phyloP scores from a whole-genome alignment of 345 rosid species.

The Gossypioides kirkii region DNA sequence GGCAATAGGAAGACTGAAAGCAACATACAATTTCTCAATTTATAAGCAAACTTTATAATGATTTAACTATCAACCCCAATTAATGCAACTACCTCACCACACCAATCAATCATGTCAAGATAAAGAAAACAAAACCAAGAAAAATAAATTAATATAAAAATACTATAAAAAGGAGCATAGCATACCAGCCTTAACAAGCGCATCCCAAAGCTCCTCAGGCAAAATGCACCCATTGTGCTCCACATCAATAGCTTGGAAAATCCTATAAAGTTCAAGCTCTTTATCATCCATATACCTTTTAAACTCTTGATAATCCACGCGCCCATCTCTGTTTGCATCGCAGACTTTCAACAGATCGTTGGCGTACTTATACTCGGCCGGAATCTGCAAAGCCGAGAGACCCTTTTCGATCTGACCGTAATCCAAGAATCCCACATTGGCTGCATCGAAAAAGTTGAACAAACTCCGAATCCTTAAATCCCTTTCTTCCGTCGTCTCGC shows the following conservation, averaged over 20 bases:
- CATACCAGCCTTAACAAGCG: slow-evolving; percentile 77
- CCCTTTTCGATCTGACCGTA: slow-evolving; percentile 81
- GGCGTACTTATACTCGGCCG: slow-evolving; percentile 70
- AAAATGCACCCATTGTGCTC: slow-evolving; percentile 81
- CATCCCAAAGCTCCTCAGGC: slow-evolving; percentile 77
- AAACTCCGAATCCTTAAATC: slow-evolving; percentile 57
- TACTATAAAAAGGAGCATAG: slow-evolving; percentile 17
- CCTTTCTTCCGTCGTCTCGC: slow-evolving; percentile 82
- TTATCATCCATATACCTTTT: slow-evolving; percentile 82
- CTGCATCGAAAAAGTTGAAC: slow-evolving; percentile 66
- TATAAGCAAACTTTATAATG: not conserved
- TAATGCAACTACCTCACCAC: not conserved
- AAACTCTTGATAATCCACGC: slow-evolving; percentile 78
- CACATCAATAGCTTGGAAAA: slow-evolving; percentile 69
- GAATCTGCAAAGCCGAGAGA: slow-evolving; percentile 66
- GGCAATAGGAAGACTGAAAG: not conserved
- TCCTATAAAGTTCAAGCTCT: slow-evolving; percentile 66
- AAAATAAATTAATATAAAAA: not conserved
- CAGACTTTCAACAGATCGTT: slow-evolving; percentile 72
- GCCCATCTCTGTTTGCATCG: slow-evolving; percentile 78
- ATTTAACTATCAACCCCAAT: not conserved
- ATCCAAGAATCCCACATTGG: slow-evolving; percentile 62
- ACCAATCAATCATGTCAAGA: slow-evolving; percentile 10
- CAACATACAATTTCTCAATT: not conserved
- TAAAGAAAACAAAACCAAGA: not conserved